Base-by-base conservation (phyloP, 257 asterid genomes). In the Lantana camara region DNA sequence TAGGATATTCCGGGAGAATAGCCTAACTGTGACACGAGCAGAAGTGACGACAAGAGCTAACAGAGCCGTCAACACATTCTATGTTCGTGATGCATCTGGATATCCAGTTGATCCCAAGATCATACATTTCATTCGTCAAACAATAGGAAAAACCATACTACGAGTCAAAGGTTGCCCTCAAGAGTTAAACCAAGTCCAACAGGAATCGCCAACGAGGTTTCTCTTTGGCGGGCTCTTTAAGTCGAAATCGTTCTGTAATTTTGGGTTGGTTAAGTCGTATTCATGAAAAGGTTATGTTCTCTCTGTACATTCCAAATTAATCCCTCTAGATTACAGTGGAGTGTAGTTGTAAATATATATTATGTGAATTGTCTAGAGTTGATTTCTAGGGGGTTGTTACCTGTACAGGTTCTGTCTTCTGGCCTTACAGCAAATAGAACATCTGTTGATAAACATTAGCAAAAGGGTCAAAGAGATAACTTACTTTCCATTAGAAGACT, bases 11-110 rank as follows among this genome's bases (percentile, higher is more conserved):
- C 93, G 99, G 0, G 99, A 94, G 78, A 90, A 88, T 32, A 85
- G 99, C 79, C 83, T 94, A 15, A 84, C 87, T 0, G 98, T 94
- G 45, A 84, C 91, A 0, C 80, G 99, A 64, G 99, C 99, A 15
- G 98, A 94, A 45, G 99, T 94, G 59, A 15, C 95, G 14, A 94
- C 99, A 1, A 73, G 88, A 69, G 85, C 76, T 11, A 96, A 96
- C 37, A 94, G 88, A 79, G 99, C 99, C 1, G 59, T 88, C 0
- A 94, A 94, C 59, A 83, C 88, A 9, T 94, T 94, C 83, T 90
- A 94, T 6, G 99, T 94, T 9, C 76, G 96, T 1, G 95, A 85
- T 50, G 72, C 99, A 7, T 94, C 98, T 0, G 99, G 99, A 2
- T 84, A 88, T 60, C 93, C 96, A 0, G 93, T 90, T 1, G 98